phyloP scores from a whole-genome alignment of 2,329 filamentous ascomycete genomes.

The Verticillium dahliae region DNA sequence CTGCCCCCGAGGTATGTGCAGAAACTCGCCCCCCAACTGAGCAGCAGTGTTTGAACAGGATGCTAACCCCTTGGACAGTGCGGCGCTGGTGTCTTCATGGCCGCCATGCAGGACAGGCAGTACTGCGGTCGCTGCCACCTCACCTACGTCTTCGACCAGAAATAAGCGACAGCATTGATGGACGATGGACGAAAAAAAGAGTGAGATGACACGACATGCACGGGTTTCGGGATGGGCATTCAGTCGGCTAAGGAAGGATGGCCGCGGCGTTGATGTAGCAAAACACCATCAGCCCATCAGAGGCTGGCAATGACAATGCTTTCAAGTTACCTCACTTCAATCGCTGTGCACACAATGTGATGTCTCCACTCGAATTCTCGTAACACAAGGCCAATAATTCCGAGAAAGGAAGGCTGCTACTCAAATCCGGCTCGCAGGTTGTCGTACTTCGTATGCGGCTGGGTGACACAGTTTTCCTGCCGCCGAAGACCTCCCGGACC shows the following conservation, averaged over 20 bases:
- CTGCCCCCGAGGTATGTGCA: slow-evolving; percentile 68
- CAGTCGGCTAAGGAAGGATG: slow-evolving; percentile 19
- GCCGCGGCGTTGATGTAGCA: slow-evolving; percentile 37
- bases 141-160: slow-evolving; percentile 69
- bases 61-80: slow-evolving; percentile 54
- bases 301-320: slow-evolving; percentile 15
- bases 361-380: background rate
- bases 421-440: slow-evolving; percentile 56
- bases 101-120: slow-evolving; percentile 99
- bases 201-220: slow-evolving; percentile 1
- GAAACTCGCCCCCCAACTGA: slow-evolving; percentile 13
- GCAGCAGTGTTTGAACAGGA: accelerated
- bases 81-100: slow-evolving; percentile 99
- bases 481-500: slow-evolving; percentile 42
- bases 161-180: slow-evolving; percentile 29
- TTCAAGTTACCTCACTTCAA: background rate
- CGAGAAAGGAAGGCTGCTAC: too few relatives aligned
- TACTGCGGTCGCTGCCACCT: slow-evolving; percentile 78
- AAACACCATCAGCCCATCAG: slow-evolving; percentile 26
- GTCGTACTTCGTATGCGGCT: slow-evolving; percentile 63
- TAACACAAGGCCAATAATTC: background rate
- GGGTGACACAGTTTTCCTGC: slow-evolving; percentile 53
- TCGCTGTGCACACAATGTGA: background rate
- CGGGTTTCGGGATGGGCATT: slow-evolving; percentile 6
- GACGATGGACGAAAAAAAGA: slow-evolving; percentile 5